Percentiles rank a stretch among this genome's conserved stretches.
Evolutionary conservation across 352 stramenopile genomes (phyloP).

Genomic region (Globisporangium irregulare): DNA sequence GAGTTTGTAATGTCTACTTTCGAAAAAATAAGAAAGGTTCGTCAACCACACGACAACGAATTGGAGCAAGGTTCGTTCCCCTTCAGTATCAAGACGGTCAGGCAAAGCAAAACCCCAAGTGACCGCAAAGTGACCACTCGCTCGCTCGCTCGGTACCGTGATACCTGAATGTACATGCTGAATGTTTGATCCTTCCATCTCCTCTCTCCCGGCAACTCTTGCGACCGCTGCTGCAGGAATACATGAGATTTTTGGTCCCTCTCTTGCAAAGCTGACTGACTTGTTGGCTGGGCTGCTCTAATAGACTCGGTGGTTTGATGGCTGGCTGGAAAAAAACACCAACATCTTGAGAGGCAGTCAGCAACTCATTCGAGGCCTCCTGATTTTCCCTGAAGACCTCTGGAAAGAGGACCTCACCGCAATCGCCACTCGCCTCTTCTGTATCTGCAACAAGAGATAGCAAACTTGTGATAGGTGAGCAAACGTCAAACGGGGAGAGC

Average conservation of each 20-base stretch:
- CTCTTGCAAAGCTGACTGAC: background rate
- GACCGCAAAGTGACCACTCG: no score
- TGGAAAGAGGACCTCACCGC: background rate
- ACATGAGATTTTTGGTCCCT: background rate
- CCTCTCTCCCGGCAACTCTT: background rate
- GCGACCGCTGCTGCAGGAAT: slow-evolving; percentile 1
- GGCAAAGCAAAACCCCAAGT: background rate
- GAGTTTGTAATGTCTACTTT: background rate
- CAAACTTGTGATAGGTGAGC: background rate
- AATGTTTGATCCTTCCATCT: background rate
- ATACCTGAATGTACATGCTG: background rate
- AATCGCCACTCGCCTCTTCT: background rate
- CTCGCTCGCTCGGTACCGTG: background rate
- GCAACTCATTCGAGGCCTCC: background rate
- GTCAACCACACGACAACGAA: background rate
- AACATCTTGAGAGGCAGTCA: background rate
- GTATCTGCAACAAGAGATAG: background rate
- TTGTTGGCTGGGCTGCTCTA: background rate
- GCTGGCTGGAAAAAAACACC: background rate
- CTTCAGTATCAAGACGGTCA: background rate
- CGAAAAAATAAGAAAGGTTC: background rate
- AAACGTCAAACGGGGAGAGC: background rate
- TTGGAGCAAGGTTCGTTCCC: background rate
- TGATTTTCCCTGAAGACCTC: background rate
- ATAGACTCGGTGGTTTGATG: background rate